Evolutionary conservation across 495 filamentous ascomycete genomes (phyloP).

Genomic region (Penicillium maclennaniae): DNA sequence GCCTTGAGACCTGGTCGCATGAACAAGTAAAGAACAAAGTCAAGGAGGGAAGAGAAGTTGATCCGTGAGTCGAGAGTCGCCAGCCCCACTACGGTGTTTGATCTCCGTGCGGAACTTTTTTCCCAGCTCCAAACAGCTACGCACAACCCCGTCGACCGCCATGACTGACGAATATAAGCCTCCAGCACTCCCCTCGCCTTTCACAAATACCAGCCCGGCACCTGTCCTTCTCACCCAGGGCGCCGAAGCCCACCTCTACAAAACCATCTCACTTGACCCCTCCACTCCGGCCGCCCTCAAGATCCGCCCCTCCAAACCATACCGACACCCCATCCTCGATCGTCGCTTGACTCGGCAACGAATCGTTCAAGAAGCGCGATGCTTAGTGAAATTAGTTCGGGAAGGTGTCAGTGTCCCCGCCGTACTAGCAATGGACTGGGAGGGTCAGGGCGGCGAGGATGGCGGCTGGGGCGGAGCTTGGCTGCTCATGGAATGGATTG

Average conservation of each 20-base stretch:
- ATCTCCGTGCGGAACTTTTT: constrained; percentile 2
- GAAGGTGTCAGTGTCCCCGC: constrained; percentile 78
- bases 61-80: neutral
- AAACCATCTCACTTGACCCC: constrained; percentile 72
- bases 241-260: constrained; percentile 92
- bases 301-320: constrained; percentile 87
- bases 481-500: constrained; percentile 89
- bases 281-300: constrained; percentile 75
- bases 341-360: constrained; percentile 80
- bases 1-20: neutral
- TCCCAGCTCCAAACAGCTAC: neutral
- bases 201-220: constrained; percentile 55
- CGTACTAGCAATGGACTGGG: constrained; percentile 70
- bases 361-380: constrained; percentile 80
- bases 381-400: constrained; percentile 66
- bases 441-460: constrained; percentile 31
- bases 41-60: neutral
- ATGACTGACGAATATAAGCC: constrained; percentile 29
- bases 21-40: neutral
- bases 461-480: constrained; percentile 63
- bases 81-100: neutral
- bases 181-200: constrained; percentile 60
- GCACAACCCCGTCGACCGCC: neutral
- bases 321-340: constrained; percentile 90
- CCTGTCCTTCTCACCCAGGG: constrained; percentile 75